These are phyloP conservation scores for Pythium guiyangense DNA, from an alignment of 352 stramenopile genomes.

Conservation along the genomic window DNA sequence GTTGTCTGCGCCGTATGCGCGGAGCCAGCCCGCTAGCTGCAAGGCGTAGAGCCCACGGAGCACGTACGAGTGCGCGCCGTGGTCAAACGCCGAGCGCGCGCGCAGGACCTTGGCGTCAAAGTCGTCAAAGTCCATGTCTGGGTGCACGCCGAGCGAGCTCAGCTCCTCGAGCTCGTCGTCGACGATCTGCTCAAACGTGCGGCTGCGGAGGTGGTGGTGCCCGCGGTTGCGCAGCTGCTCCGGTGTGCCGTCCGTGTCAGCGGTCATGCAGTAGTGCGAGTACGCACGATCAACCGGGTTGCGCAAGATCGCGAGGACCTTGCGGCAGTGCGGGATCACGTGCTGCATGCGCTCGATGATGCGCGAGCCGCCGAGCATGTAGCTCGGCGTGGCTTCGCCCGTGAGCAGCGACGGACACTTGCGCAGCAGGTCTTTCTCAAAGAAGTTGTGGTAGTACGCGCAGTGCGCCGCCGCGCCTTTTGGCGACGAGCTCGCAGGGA, in stretches of 20 bases:
- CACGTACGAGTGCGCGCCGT: conserved; percentile 84
- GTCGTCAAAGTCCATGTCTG: conserved; percentile 67
- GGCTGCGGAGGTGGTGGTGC: conserved; percentile 55
- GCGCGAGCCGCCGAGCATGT: conserved; percentile 77
- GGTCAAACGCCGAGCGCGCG: conserved; percentile 33
- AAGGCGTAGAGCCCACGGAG: conserved; percentile 92
- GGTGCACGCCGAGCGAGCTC: conserved; percentile 48
- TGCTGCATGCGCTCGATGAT: conserved; percentile 76
- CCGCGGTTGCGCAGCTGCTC: conserved; percentile 79
- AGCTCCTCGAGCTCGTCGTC: conserved; percentile 70
- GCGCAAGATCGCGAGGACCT: conserved; percentile 82
- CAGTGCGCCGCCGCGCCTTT: conserved; percentile 59
- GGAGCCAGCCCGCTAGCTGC: conserved; percentile 91
- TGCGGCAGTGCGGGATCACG: conserved; percentile 72
- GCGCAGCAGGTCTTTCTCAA: conserved; percentile 76
- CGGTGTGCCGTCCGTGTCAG: conserved; percentile 62
- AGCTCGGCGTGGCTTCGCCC: conserved; percentile 91
- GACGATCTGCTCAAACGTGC: conserved; percentile 71
- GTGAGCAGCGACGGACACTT: conserved; percentile 89
- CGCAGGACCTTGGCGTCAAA: conserved; percentile 65
- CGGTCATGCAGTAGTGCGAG: conserved; percentile 89
- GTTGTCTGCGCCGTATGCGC: conserved; percentile 84
- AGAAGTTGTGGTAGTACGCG: conserved; percentile 80
- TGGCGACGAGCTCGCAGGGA: conserved; percentile 41
- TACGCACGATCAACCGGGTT: conserved; percentile 82